A percentile compares a stretch with the other conserved stretches of the same genome.
Conservation (phyloP, 371 early-diverging fungal species). For the Mortierella sp. region DNA sequence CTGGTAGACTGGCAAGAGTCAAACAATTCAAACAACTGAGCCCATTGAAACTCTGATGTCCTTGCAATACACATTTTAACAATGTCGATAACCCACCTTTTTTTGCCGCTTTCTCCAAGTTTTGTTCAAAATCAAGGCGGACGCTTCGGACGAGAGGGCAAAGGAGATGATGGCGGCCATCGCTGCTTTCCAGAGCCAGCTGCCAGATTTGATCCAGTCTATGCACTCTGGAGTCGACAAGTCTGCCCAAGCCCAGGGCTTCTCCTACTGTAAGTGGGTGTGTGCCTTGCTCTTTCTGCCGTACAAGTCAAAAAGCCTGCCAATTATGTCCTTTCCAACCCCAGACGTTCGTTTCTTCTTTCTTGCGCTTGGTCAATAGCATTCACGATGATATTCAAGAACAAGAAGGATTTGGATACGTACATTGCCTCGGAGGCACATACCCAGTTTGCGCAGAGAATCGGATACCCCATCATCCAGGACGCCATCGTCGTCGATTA, state of each 20-base stretch:
- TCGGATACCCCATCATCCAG: neutral
- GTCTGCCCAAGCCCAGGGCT: conserved; percentile 8
- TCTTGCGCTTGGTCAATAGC: too few species aligned
- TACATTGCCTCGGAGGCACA: conserved; percentile 5
- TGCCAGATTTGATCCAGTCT: neutral
- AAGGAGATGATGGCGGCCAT: conserved; percentile 6
- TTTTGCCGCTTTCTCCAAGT: neutral
- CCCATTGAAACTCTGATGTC: too few species aligned
- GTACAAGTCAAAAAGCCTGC: too few species aligned
- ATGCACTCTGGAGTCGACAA: conserved; percentile 9
- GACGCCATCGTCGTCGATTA: conserved; percentile 2
- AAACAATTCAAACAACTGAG: too few species aligned
- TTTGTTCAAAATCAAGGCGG: neutral
- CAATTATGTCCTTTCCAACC: too few species aligned
- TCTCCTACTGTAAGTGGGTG: neutral
- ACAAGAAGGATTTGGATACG: neutral
- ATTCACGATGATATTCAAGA: conserved; percentile 9
- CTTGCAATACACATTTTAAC: too few species aligned
- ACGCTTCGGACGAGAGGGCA: neutral
- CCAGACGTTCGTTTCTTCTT: too few species aligned
- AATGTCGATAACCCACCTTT: neutral
- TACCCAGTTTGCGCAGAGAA: neutral
- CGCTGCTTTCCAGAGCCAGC: conserved; percentile 12
- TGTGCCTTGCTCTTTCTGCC: neutral
- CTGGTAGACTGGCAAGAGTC: neutral